These are phyloP conservation scores for Phaeotremella skinneri DNA, from an alignment of 768 basidiomycete species.

Conservation along the genomic window DNA sequence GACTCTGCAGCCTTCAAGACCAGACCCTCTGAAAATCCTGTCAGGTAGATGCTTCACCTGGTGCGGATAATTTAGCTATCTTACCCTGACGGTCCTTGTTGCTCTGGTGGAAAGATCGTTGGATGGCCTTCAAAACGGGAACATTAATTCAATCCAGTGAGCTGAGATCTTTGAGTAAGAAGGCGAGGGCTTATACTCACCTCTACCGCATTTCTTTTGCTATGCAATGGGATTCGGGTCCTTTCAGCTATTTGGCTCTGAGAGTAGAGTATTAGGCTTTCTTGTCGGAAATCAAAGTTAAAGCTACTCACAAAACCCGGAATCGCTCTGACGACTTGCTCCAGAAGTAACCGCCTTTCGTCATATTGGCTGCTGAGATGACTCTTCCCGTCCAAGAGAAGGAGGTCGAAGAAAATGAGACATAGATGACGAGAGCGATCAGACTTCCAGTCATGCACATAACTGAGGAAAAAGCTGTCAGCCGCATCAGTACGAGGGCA, in stretches of 20 bases:
- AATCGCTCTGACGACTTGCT: constrained; percentile 58
- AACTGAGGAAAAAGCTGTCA: background rate
- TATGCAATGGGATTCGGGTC: constrained; percentile 55
- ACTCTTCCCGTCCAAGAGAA: constrained; percentile 65
- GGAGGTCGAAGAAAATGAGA: constrained; percentile 82
- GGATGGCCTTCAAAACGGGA: constrained; percentile 9
- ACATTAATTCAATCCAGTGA: background rate
- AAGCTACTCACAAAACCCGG: constrained; percentile 58
- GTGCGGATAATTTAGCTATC: constrained; percentile 15
- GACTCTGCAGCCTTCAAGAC: constrained; percentile 74
- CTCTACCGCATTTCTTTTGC: constrained; percentile 17
- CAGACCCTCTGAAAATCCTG: constrained; percentile 54
- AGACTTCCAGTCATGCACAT: background rate
- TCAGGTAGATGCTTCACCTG: background rate
- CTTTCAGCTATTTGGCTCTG: constrained; percentile 58
- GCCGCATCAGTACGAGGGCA: background rate
- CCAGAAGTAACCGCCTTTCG: constrained; percentile 63
- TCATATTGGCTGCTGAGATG: constrained; percentile 62
- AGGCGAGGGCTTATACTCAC: too few species aligned
- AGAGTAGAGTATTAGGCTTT: background rate
- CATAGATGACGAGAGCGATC: constrained; percentile 60
- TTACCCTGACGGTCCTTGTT: constrained; percentile 12
- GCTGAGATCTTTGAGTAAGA: too few species aligned
- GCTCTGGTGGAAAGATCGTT: constrained; percentile 14
- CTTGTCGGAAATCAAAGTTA: background rate